These are phyloP conservation scores for Abelmoschus esculentus DNA, from an alignment of 345 rosid species.

Conservation along the genomic window DNA sequence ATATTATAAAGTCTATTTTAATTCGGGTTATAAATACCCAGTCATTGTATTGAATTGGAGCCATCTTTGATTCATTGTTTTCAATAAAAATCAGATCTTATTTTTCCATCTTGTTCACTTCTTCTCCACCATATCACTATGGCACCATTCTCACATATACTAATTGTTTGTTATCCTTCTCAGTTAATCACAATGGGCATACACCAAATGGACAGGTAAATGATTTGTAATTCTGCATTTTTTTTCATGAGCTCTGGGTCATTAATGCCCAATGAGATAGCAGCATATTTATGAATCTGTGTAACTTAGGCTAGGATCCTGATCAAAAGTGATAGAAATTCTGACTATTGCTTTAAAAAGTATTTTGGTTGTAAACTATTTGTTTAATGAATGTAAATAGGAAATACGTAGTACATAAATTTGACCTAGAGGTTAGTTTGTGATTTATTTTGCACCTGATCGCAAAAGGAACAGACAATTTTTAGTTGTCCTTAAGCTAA, in stretches of 20 bases:
- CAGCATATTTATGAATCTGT: slow-evolving; percentile 1
- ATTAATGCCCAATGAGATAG: background rate
- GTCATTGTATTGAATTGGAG: too few relatives aligned
- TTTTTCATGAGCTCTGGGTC: slow-evolving; percentile 2
- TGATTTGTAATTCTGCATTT: slow-evolving; percentile 11
- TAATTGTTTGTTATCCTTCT: slow-evolving; percentile 16
- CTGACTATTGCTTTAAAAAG: slow-evolving; percentile 2
- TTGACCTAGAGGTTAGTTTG: background rate
- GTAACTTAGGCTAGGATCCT: slow-evolving; percentile 13
- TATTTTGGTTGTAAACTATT: background rate
- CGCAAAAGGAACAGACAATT: background rate
- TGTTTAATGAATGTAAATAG: background rate
- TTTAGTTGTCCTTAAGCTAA: background rate
- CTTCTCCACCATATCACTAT: too few relatives aligned
- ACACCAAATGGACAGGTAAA: slow-evolving; percentile 43
- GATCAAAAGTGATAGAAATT: slow-evolving; percentile 11
- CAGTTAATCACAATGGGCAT: slow-evolving; percentile 46
- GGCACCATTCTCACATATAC: background rate
- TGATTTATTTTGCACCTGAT: background rate
- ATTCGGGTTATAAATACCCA: too few relatives aligned
- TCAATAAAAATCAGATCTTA: too few relatives aligned
- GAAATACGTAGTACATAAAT: background rate
- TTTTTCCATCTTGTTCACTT: too few relatives aligned
- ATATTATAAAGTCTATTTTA: too few relatives aligned
- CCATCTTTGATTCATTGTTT: too few relatives aligned